Percentiles rank a stretch among this genome's conserved stretches.
Evolutionary conservation across 164 flowering plant species (phyloP).

Genomic region (Aristolochia contorta): DNA sequence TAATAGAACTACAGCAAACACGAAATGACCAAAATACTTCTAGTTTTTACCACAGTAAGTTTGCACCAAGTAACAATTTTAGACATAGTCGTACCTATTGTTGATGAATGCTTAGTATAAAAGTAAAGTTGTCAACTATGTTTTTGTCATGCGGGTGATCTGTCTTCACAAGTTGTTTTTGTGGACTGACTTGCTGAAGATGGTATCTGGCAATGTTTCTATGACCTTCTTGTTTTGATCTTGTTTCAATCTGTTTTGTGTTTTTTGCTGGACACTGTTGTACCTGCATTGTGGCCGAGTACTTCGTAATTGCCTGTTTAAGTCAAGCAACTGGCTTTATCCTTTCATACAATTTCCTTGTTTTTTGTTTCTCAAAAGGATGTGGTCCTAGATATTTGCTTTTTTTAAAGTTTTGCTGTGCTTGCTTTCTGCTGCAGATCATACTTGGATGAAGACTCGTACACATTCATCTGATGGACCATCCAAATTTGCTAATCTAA

Average conservation of each 20-base stretch:
- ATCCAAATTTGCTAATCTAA: constrained; percentile 1
- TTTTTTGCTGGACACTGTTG: too few relatives aligned
- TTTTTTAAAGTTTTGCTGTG: background rate
- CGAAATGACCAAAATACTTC: too few relatives aligned
- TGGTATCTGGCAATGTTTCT: background rate
- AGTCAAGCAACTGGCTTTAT: too few relatives aligned
- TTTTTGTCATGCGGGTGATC: background rate
- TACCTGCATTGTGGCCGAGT: too few relatives aligned
- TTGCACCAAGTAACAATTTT: background rate
- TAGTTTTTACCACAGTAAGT: background rate
- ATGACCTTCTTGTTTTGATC: background rate
- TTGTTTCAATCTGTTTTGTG: background rate
- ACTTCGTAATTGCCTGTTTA: too few relatives aligned
- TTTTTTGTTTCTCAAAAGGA: too few relatives aligned
- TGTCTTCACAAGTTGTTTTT: background rate
- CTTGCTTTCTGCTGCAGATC: constrained; percentile 34
- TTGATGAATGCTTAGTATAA: background rate
- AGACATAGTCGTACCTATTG: background rate
- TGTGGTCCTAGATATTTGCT: too few relatives aligned
- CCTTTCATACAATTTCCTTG: too few relatives aligned
- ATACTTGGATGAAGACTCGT: constrained; percentile 43
- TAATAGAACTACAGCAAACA: too few relatives aligned
- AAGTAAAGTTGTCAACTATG: too few relatives aligned
- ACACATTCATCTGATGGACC: constrained; percentile 11
- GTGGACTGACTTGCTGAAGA: background rate